Evolutionary conservation across 345 rosid species (phyloP), one percentile per base, ranked within the genome.

Genomic region (Kandelia obovata): DNA sequence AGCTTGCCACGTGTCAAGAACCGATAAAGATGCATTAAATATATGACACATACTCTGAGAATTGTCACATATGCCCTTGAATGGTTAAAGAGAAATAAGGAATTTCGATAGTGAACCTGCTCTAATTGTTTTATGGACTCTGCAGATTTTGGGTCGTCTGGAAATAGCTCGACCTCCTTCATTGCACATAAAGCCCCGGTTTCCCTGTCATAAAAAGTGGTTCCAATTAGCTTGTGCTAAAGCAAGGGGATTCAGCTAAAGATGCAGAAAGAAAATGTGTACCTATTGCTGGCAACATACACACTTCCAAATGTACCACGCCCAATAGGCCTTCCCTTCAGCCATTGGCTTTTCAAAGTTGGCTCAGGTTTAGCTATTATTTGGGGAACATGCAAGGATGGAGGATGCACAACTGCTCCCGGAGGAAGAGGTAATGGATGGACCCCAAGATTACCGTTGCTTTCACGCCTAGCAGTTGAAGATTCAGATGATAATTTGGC

Each of bases 261-360:
- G 65, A 65, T 25, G 32, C 1, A 69, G 51, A 59, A 19, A 64
- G 52, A 75, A 53, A 11, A 43, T 23, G 43, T 61, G 61, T 81
- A 90, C 99, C 89, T 79, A 73, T 92, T 90, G 85, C 85, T 89
- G 67, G 97, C 97, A 62, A 87, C 99, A 62, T 88, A 92, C 71
- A 92, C 99, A 70, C 97, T 92, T 61, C 99, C 99, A 79, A 90
- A 95, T 49, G 99, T 92, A 57, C 99, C 99, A 66, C 99, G 97
- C 43, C 99, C 97, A 75, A 95, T 92, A n/a, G 88, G 90, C 83
- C 85, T 95, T 68, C 99, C 99, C 60, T 92, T 95, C 78, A 83
- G 83, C 99, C 99, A 95, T 62, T 81, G 86, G 55, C 82, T 71
- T 69, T 86, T 89, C 83, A 85, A 79, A 11, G 78, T 61, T 0